These are phyloP conservation scores for Phytophthora vignae DNA, from an alignment of 352 stramenopile species.

Conservation along the genomic window DNA sequence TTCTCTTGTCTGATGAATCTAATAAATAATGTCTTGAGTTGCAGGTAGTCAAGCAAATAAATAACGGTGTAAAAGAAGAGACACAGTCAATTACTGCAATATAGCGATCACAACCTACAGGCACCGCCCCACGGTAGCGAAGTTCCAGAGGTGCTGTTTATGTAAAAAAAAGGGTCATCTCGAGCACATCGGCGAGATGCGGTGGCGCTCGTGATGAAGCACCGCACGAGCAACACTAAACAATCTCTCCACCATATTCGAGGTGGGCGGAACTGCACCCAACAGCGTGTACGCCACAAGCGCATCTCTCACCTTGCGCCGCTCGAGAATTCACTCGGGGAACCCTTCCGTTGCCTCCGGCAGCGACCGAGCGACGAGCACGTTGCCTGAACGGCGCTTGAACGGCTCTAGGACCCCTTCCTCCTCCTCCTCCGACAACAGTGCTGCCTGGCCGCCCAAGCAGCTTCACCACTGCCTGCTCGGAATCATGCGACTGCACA, in stretches of 20 bases:
- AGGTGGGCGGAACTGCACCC: background rate
- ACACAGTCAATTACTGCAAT: background rate
- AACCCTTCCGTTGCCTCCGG: background rate
- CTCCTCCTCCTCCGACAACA: background rate
- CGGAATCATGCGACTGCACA: background rate
- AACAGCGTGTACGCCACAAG: slow-evolving; percentile 1
- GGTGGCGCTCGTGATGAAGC: too few relatives aligned
- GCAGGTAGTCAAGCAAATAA: background rate
- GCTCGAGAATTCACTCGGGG: slow-evolving; percentile 1
- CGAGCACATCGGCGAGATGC: too few relatives aligned
- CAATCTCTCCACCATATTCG: slow-evolving; percentile 9
- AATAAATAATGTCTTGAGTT: background rate
- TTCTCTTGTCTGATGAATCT: background rate
- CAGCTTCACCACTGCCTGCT: slow-evolving; percentile 13
- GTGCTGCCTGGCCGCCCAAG: background rate
- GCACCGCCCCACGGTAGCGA: too few relatives aligned
- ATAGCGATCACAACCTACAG: background rate
- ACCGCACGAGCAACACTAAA: background rate
- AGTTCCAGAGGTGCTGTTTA: too few relatives aligned
- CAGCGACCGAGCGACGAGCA: background rate
- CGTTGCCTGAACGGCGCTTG: background rate
- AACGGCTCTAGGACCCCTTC: background rate
- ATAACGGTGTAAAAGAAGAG: background rate
- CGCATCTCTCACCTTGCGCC: background rate
- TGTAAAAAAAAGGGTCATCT: too few relatives aligned